Base-by-base conservation (phyloP, 2,329 filamentous ascomycete genomes). In the Aspergillus viridinutans region DNA sequence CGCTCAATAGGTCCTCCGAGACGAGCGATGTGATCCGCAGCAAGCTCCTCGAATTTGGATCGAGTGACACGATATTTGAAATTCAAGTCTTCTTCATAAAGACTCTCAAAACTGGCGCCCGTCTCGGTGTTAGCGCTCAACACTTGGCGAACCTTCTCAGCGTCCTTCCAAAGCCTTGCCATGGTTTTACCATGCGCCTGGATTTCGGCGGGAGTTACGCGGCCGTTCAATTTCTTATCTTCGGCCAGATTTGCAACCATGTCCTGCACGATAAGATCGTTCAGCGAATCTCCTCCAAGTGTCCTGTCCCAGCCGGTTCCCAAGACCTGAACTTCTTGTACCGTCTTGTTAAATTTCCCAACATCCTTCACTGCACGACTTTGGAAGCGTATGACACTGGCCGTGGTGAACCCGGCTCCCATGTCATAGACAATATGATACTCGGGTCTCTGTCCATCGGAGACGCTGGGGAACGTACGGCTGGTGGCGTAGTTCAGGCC, bases 401-500 rank as follows among this genome's bases (percentile, higher is more conserved):
- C 93, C 67, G 91, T 96, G 32, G 93, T 90, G 49, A 91, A 97
- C 4, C 94, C 94, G 64, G 94, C 92, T 64, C 94, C 94, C 92
- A 99, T 97, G 72, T 99, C 94, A 70, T 94, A 99, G 29, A 99
- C 85, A 72, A 99, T 78, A 76, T 99, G 91, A 67, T 92, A 85
- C 75, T 99, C 94, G 0, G 94, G 88, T 78, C 92, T 92, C 62
- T 84, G 88, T 54, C 90, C 91, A 54, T 94, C 87, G 55, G 85
- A 89, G 58, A 94, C 81, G 66, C 85, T 91, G 40, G 92, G 91
- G 75, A 97, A 99, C 17, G 89, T 91, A 67, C 94, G 86, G 68
- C 85, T 89, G 28, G 92, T 97, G 47, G 94, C 94, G 74, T 97
- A 99, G 77, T 99, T 95, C 64, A 99, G 78, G 26, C 92, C 94